Percentiles rank a stretch among this genome's conserved stretches.
Evolutionary conservation across 78 protist genomes (phyloP).

Genomic region (Chrysochromulina tobinii): DNA sequence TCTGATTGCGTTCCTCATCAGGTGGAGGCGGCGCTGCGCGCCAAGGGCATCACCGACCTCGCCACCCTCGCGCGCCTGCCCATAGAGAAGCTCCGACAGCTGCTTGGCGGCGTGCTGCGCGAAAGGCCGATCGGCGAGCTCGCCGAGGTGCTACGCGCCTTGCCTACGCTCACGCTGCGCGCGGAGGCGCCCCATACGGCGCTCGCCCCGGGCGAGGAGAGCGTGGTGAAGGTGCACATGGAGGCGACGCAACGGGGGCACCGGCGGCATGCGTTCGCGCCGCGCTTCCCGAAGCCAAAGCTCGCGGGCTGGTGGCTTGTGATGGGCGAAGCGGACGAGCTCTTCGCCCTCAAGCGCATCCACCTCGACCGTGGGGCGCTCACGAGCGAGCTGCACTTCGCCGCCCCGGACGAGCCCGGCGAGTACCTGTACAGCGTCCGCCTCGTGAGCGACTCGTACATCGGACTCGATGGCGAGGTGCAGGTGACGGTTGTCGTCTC

Average conservation of each 20-base stretch:
- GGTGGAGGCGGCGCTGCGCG: not conserved
- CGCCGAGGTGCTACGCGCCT: not conserved
- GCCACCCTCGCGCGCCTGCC: not conserved
- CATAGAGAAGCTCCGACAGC: not conserved
- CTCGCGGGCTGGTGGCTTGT: conserved; percentile 61
- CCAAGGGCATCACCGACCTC: not conserved
- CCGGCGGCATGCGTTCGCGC: not conserved
- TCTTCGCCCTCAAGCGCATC: conserved; percentile 64
- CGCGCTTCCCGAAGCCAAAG: conserved; percentile 54
- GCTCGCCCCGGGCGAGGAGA: not conserved
- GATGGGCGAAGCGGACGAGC: conserved; percentile 49
- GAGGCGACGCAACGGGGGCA: too few relatives aligned
- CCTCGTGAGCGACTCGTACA: conserved; percentile 63
- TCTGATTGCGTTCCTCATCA: too few relatives aligned
- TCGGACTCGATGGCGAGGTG: conserved; percentile 67
- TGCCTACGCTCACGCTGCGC: not conserved
- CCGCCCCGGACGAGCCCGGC: conserved; percentile 19
- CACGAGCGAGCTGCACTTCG: conserved; percentile 8
- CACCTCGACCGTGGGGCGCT: not conserved
- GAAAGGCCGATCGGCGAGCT: not conserved
- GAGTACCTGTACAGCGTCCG: not conserved
- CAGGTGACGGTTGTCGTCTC: not conserved
- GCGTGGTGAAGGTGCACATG: not conserved
- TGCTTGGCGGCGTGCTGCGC: not conserved
- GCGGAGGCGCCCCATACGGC: not conserved